Evolutionary conservation across 2,329 filamentous ascomycete genomes (phyloP).

Genomic region (Fusarium sarcochroum): DNA sequence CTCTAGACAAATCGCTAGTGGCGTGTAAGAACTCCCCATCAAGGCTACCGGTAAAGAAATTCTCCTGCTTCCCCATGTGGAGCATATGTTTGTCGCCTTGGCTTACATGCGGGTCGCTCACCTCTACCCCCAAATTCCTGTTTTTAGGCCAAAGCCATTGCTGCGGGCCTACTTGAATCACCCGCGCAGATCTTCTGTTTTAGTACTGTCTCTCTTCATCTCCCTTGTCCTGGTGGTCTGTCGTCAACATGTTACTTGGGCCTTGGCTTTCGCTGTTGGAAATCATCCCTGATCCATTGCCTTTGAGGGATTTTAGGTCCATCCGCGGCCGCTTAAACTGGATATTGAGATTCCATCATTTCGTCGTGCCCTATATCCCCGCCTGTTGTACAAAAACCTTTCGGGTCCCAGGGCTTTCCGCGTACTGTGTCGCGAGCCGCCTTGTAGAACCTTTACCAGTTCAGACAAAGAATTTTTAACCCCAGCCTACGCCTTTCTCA

Average conservation of each 20-base stretch:
- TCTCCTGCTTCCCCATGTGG: conserved; percentile 5
- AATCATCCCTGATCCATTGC: conserved; percentile 16
- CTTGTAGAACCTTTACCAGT: conserved; percentile 6
- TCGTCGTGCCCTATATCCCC: not conserved
- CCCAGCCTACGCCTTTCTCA: not conserved
- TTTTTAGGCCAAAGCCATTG: conserved; percentile 15
- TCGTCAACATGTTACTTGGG: conserved; percentile 15
- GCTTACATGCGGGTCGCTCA: conserved; percentile 5
- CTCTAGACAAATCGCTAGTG: not conserved
- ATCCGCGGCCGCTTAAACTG: conserved; percentile 4
- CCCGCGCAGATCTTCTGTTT: conserved; percentile 34
- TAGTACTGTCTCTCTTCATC: conserved; percentile 41
- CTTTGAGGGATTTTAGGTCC: conserved; percentile 30
- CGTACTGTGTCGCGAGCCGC: not conserved
- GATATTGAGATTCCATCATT: not conserved
- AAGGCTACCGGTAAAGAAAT: not conserved
- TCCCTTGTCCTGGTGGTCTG: conserved; percentile 22
- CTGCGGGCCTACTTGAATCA: conserved; percentile 30
- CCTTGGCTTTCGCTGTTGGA: conserved; percentile 28
- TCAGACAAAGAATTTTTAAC: not conserved
- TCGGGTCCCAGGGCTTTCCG: conserved; percentile 13
- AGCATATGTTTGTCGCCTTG: conserved; percentile 14
- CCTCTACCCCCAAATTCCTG: conserved; percentile 12
- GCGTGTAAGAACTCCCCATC: not conserved
- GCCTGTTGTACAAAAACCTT: conserved; percentile 32